Evolutionary conservation across 2,329 filamentous ascomycete species (phyloP).

Genomic region (Aaosphaeria arxii): DNA sequence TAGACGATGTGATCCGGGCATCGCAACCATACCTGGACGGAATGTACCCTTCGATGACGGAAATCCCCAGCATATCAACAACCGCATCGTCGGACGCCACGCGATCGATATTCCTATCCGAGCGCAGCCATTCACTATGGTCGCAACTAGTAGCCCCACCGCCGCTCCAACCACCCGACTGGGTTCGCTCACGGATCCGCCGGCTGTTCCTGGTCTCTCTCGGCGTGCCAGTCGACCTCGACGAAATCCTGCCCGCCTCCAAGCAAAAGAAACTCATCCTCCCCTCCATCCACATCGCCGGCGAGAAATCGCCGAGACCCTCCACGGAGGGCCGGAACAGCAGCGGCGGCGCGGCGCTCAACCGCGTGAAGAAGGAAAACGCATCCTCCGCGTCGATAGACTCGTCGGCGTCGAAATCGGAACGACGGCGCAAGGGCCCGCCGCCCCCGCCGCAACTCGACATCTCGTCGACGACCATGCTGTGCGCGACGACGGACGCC

Average conservation of each 20-base stretch:
- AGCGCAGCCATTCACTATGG: conserved; percentile 88
- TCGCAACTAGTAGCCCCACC: conserved; percentile 93
- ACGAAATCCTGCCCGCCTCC: conserved; percentile 93
- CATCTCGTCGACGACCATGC: conserved; percentile 70
- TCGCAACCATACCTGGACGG: conserved; percentile 64
- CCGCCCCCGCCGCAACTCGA: conserved; percentile 74
- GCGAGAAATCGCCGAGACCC: conserved; percentile 35
- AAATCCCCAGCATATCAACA: conserved; percentile 44
- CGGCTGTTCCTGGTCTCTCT: conserved; percentile 93
- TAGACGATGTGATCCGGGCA: conserved; percentile 58
- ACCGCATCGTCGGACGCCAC: conserved; percentile 22
- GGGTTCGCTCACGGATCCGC: conserved; percentile 93
- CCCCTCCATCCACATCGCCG: conserved; percentile 63
- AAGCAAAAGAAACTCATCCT: conserved; percentile 98
- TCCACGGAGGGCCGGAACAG: conserved; percentile 39
- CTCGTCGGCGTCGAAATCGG: conserved; percentile 33
- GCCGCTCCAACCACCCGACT: conserved; percentile 91
- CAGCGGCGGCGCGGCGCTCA: conserved; percentile 18
- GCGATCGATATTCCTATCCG: conserved; percentile 61
- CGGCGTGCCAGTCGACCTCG: conserved; percentile 91
- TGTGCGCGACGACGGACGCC: conserved; percentile 81
- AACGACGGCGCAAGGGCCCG: conserved; percentile 54
- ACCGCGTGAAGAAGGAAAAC: conserved; percentile 39
- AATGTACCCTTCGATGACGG: conserved; percentile 50
- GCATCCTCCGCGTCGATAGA: conserved; percentile 38